Percentiles rank a stretch among this genome's conserved stretches.
These are phyloP conservation scores for Mucor sp. DNA, from an alignment of 371 early-diverging fungal species.

Conservation along the genomic window DNA sequence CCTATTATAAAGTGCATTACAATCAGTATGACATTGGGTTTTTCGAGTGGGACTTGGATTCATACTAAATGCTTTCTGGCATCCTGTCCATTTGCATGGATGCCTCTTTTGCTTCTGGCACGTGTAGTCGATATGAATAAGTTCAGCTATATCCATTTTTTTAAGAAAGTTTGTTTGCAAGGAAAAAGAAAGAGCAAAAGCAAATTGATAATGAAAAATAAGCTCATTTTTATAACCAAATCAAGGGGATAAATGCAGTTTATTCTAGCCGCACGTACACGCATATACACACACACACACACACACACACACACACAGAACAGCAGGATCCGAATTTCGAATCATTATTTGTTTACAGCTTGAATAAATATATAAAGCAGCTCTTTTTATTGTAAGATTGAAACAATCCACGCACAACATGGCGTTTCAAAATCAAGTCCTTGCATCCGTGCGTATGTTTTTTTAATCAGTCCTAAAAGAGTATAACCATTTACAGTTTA, in stretches of 20 bases:
- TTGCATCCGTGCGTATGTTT: not conserved
- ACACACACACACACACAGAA: not conserved
- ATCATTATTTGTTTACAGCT: not conserved
- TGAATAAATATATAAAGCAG: not conserved
- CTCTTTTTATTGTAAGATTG: not conserved
- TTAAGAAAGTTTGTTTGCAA: not conserved
- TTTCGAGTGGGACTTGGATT: not conserved
- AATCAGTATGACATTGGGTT: not conserved
- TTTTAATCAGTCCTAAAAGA: not conserved
- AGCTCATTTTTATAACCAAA: not conserved
- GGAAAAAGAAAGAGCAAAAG: not conserved
- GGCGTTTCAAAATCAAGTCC: not conserved
- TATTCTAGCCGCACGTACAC: not conserved
- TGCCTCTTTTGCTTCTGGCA: not conserved
- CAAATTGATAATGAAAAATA: not conserved
- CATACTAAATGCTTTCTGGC: slow-evolving; percentile 16
- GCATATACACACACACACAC: not conserved
- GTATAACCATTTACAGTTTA: slow-evolving; percentile 8
- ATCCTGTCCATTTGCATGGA: slow-evolving; percentile 14
- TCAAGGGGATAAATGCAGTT: not conserved
- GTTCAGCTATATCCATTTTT: slow-evolving; percentile 14
- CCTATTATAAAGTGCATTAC: slow-evolving; percentile 19
- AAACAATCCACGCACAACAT: not conserved
- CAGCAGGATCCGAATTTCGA: not conserved
- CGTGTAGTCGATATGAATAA: not conserved